Percentiles rank a stretch among this genome's conserved stretches.
Conservation (phyloP, 768 basidiomycete species). For the Pisolithus microcarpus region DNA sequence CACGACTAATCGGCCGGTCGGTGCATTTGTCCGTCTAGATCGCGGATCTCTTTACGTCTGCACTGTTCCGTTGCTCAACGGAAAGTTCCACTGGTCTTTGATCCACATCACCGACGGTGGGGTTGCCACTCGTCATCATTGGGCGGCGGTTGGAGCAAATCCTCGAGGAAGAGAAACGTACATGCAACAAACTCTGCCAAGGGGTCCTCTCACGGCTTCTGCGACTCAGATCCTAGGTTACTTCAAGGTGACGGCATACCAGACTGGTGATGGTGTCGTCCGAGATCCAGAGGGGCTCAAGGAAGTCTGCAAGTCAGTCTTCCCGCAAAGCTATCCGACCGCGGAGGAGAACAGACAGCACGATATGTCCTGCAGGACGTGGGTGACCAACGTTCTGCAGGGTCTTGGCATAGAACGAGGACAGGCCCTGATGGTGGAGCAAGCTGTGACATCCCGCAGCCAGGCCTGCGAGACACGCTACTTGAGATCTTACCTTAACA, state of each 20-base stretch:
- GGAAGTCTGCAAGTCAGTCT: constrained; percentile 10
- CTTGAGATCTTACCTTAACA: background rate
- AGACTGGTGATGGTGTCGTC: background rate
- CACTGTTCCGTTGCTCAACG: constrained; percentile 14
- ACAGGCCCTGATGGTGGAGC: background rate
- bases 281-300: background rate
- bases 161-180: constrained; percentile 11
- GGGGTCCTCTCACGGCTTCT: constrained; percentile 8
- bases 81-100: constrained; percentile 18
- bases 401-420: constrained; percentile 5
- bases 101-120: constrained; percentile 10
- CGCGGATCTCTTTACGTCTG: constrained; percentile 14
- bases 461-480: constrained; percentile 1
- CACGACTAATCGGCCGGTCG: background rate
- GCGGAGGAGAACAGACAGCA: constrained; percentile 12
- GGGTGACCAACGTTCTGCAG: constrained; percentile 13
- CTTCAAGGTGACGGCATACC: constrained; percentile 12
- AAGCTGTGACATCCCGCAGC: background rate
- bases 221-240: constrained; percentile 17
- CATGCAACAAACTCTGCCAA: constrained; percentile 12
- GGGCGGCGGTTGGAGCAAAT: constrained; percentile 11
- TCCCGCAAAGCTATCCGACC: constrained; percentile 13
- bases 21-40: constrained; percentile 7
- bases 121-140: constrained; percentile 15
- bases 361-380: constrained; percentile 18